Evolutionary conservation across 1,139 yeast genomes (phyloP).

Genomic region (Sugiyamaella xylanicola): DNA sequence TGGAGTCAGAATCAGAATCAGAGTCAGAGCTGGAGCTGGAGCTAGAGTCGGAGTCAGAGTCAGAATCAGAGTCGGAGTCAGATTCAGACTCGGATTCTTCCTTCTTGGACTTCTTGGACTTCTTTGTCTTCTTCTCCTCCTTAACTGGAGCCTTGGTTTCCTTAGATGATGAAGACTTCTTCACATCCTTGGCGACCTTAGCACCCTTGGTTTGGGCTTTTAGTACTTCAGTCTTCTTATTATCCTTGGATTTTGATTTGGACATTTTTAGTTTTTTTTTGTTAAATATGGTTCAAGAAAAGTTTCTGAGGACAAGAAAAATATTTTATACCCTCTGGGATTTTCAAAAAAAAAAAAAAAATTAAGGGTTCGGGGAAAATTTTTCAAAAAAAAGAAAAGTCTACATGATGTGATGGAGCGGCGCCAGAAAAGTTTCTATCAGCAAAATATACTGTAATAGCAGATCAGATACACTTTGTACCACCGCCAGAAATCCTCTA

Average conservation of each 20-base stretch:
- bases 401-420: slow-evolving; percentile 12
- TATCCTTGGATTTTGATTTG: slow-evolving; percentile 24
- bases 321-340: slow-evolving; percentile 7
- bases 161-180: slow-evolving; percentile 35
- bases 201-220: slow-evolving; percentile 33
- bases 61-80: slow-evolving; percentile 34
- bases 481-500: too few relatives aligned
- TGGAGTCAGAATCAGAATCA: slow-evolving; percentile 34
- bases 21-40: slow-evolving; percentile 39
- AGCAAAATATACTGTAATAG: too few relatives aligned
- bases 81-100: slow-evolving; percentile 39
- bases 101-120: slow-evolving; percentile 36
- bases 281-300: background rate
- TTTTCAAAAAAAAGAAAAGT: slow-evolving; percentile 22
- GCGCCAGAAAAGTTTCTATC: background rate
- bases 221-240: slow-evolving; percentile 20
- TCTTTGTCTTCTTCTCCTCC: slow-evolving; percentile 34
- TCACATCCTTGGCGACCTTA: slow-evolving; percentile 35
- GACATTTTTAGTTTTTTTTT: slow-evolving; percentile 26
- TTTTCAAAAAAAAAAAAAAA: slow-evolving; percentile 21
- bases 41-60: slow-evolving; percentile 1
- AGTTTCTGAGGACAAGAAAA: slow-evolving; percentile 12
- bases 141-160: slow-evolving; percentile 34
- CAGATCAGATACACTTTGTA: too few relatives aligned
- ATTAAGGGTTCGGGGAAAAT: slow-evolving; percentile 20